Conservation (phyloP, 495 filamentous ascomycete genomes). For the Pyrenula massariospora region DNA sequence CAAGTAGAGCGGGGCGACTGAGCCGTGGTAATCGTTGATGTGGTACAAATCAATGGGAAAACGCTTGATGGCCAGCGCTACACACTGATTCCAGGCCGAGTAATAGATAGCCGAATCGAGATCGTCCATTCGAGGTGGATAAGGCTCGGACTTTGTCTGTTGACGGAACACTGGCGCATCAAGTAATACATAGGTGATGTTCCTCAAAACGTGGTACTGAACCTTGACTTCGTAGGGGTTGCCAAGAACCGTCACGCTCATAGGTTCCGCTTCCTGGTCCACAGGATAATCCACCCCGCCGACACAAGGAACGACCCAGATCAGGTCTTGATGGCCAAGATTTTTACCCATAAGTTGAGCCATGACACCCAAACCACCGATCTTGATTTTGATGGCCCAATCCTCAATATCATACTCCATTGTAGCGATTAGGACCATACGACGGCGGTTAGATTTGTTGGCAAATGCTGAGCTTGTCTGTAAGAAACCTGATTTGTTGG, state of each 20-base stretch:
- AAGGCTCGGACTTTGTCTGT: slow-evolving; percentile 55
- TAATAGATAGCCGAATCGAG: slow-evolving; percentile 62
- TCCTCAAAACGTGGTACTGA: slow-evolving; percentile 52
- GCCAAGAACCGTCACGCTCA: slow-evolving; percentile 54
- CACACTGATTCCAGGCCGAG: slow-evolving; percentile 64
- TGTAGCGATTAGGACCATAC: slow-evolving; percentile 53
- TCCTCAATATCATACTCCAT: slow-evolving; percentile 69
- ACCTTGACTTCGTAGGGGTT: slow-evolving; percentile 52
- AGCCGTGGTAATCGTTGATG: slow-evolving; percentile 73
- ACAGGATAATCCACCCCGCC: slow-evolving; percentile 55
- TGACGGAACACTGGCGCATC: slow-evolving; percentile 62
- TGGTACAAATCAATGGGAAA: slow-evolving; percentile 63
- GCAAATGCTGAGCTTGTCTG: slow-evolving; percentile 34
- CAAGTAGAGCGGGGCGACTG: slow-evolving; percentile 58
- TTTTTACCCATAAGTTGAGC: slow-evolving; percentile 62
- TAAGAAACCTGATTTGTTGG: slow-evolving; percentile 31
- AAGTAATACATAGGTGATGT: slow-evolving; percentile 63
- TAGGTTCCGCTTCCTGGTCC: slow-evolving; percentile 48
- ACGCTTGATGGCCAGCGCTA: slow-evolving; percentile 47
- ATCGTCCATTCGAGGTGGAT: slow-evolving; percentile 65
- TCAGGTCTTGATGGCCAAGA: slow-evolving; percentile 53
- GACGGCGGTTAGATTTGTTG: slow-evolving; percentile 26
- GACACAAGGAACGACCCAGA: slow-evolving; percentile 71
- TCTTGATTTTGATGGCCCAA: slow-evolving; percentile 63
- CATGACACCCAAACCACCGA: slow-evolving; percentile 61